Evolutionary conservation across 345 rosid species (phyloP), one percentile per base, ranked within the genome.

Genomic region (Dovyalis caffra): DNA sequence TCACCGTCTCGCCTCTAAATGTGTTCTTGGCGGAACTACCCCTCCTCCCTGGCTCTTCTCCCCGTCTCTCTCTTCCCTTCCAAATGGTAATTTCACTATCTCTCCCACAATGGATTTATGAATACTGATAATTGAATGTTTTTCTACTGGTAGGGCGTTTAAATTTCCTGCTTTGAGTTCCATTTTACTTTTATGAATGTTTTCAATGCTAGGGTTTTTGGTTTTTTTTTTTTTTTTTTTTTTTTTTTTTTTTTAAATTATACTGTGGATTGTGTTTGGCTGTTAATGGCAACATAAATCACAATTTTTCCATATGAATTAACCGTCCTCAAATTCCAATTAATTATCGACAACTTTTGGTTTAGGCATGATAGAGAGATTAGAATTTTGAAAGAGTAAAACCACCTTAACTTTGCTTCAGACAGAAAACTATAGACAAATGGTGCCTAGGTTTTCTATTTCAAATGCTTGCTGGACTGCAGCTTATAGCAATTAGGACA

Each of bases 41-140:
- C 95, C 95, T 81, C 99, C 98, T 60, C 33, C 93, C 3, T 91
- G 92, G 91, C 93, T 93, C 66, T 77, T 81, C 84, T 61, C 85
- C 87, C 83, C 80, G 38, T 62, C 38, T 21, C 6, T 66, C 60
- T 45, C 74, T 61, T 67, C 73, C n/a, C 11, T 38, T 74, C 80
- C 79, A 8, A 78, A 61, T 32, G 90, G 93, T 89, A 87, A 16
- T 60, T 38, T 68, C 45, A 15, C 8, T n/a, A n/a, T n/a, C n/a
- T 26, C 28, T 31, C 65, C 18, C 28, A 8, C 10, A 56, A 56
- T 11, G 26, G 61, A 20, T 20, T 20, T n/a, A n/a, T n/a, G n/a
- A n/a, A n/a, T n/a, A n/a, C n/a, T n/a, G n/a, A n/a, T n/a, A n/a
- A n/a, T n/a, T n/a, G n/a, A n/a, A n/a, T n/a, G n/a, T n/a, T n/a